Evolutionary conservation across 768 basidiomycete genomes (phyloP).

Genomic region (Suillus subluteus): DNA sequence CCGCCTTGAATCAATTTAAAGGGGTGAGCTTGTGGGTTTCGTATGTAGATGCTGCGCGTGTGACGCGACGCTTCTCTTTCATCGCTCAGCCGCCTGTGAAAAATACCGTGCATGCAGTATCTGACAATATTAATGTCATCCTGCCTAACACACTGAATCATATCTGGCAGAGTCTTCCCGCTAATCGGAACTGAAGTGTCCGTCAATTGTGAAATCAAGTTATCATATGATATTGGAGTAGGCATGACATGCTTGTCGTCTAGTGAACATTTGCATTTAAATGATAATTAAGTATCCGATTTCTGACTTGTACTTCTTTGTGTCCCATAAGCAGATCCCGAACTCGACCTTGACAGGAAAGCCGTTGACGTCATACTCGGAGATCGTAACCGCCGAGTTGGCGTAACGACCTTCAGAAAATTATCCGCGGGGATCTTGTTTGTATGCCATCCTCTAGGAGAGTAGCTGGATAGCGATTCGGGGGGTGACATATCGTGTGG

Average conservation of each 20-base stretch:
- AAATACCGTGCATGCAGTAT: background rate
- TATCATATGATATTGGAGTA: background rate
- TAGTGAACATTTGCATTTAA: background rate
- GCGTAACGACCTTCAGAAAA: background rate
- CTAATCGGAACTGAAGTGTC: background rate
- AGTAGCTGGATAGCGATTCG: slow-evolving; percentile 14
- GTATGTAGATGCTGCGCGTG: background rate
- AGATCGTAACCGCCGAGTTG: background rate
- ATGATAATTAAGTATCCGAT: slow-evolving; percentile 1
- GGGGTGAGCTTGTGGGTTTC: background rate
- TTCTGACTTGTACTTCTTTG: background rate
- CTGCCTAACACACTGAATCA: background rate
- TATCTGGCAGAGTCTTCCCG: background rate
- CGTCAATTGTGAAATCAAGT: background rate
- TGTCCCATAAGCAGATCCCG: background rate
- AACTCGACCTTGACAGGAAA: slow-evolving; percentile 2
- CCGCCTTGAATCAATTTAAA: background rate
- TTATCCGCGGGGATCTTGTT: background rate
- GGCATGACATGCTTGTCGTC: background rate
- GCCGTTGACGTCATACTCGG: slow-evolving; percentile 7
- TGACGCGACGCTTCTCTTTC: background rate
- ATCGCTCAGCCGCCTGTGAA: background rate
- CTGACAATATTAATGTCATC: background rate
- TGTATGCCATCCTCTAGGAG: slow-evolving; percentile 3
- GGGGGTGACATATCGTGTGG: background rate